Base-by-base conservation (phyloP, 441 rosid species). In the Pelargonium citronellum region DNA sequence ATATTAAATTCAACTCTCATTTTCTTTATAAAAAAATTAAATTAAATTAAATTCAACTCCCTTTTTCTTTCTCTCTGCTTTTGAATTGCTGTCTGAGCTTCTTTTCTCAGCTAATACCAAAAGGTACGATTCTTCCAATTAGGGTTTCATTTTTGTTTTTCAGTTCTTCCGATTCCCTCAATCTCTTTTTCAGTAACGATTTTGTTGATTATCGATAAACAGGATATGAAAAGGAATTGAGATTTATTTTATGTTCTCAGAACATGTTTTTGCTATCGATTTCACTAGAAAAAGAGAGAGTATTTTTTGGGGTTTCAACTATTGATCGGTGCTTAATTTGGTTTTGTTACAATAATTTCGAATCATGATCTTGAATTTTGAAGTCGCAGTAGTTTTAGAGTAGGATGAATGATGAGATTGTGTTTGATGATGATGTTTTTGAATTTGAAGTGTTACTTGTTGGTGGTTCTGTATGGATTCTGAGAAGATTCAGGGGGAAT, bases 51-150 rank as follows among this genome's bases (percentile, higher is more conserved):
- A 24, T 24, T 24, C 30, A 24, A 24, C 30, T 24, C 30, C 2
- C 30, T 11, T 1, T 6, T 6, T 44, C 49, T 11, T 6, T 44
- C 49, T 44, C 49, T 44, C 49, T 44, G 8, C 49, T 44, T 11
- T 7, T 44, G 12, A 44, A 7, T 44, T 44, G 49, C 8, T 44
- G 8, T 44, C 12, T 44, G 10, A 44, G 49, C 49, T 44, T 44
- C 5, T 4, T 57, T 4, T 3, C 4, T 20, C 17, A 13, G 63
- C 63, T 57, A 9, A 16, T 19, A 57, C 63, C 8, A 44, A 5
- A 57, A 57, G 63, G 63, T 57, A 57, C 4, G 55, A 49, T 57
- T 16, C 27, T 57, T 57, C 63, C 11, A 57, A 57, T 16, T 57
- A 16, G 27, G 63, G 63, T 57, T 57, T 16, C 1, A 16, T 55